Percentiles rank a stretch among this genome's conserved stretches.
phyloP scores from a whole-genome alignment of 305 asterid species.

The Fraxinus dipetala region DNA sequence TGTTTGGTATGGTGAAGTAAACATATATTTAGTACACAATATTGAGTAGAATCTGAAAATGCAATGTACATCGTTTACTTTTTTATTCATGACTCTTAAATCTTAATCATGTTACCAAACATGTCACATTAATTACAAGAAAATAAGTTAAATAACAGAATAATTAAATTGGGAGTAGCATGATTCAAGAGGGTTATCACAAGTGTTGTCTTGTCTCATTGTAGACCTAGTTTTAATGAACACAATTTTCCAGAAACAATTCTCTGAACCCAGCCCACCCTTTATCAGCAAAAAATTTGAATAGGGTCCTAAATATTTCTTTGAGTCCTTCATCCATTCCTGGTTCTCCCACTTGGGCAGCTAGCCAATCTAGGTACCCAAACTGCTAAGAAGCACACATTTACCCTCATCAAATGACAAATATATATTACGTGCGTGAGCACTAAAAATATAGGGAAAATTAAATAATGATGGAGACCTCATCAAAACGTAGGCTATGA shows the following conservation, averaged over 20 bases:
- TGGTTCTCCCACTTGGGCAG: constrained; percentile 39
- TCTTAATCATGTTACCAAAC: background rate
- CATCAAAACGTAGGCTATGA: constrained; percentile 25
- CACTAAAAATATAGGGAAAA: background rate
- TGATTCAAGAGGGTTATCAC: background rate
- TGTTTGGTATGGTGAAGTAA: background rate
- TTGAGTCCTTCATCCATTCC: constrained; percentile 30
- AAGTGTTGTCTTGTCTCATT: background rate
- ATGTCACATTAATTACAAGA: background rate
- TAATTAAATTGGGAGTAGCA: background rate
- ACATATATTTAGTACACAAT: background rate
- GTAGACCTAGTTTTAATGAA: background rate
- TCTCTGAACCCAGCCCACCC: constrained; percentile 17
- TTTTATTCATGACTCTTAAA: background rate
- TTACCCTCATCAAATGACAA: background rate
- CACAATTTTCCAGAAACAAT: background rate
- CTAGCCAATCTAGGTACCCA: constrained; percentile 59
- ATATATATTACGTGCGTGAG: background rate
- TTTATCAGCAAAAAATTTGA: constrained; percentile 2
- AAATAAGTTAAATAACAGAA: background rate
- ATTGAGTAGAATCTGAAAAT: background rate
- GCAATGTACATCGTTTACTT: background rate
- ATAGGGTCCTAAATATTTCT: background rate
- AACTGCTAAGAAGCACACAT: constrained; percentile 26
- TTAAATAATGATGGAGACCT: constrained; percentile 23